Base-by-base conservation (phyloP, 192 early-diverging fungal species). In the Ambispora gerdemannii region DNA sequence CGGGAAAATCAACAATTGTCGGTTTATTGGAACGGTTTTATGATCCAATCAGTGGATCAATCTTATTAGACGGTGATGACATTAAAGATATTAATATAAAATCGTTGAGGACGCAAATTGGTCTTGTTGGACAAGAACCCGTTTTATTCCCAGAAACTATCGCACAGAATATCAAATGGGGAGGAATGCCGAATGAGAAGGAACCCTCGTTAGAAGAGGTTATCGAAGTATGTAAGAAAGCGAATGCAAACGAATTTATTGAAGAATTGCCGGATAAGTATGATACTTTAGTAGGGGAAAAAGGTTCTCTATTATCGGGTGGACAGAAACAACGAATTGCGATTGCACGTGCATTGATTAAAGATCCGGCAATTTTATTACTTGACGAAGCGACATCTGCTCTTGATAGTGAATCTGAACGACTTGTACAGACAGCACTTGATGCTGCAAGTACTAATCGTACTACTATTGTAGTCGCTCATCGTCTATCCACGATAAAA, bases 41-140 rank as follows among this genome's bases (percentile, higher is more conserved):
- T 76, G 87, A 87, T 67, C 82, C 84, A 19, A 28, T 66, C 33
- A 47, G 34, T 7, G 92, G 92, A 36, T 33, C 58, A 0, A 83
- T 96, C 11, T 67, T 75, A 20, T 52, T 97, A 10, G 95, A 96
- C 80, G 93, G 89, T 35, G 74, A 80, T 20, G 81, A 93, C 62
- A 80, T 95, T 63, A 87, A 83, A 65, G 84, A 90, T 56, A 82
- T 88, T 72, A 93, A 97, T 56, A 81, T 96, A 34, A 74, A 82
- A 28, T 96, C 90, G 84, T 77, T 96, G 38, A 89, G 97, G 22
- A 81, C 83, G 63, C 88, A 92, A 59, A 91, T 98, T 59, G 95
- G 94, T 36, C 82, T 97, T 28, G 95, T 97, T 63, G 83, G 85
- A 53, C 95, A 95, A 83, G 95, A 94, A 74, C 96, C 95, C 1